These are phyloP conservation scores for Gossypium stocksii DNA, from an alignment of 345 rosid genomes.

Conservation along the genomic window DNA sequence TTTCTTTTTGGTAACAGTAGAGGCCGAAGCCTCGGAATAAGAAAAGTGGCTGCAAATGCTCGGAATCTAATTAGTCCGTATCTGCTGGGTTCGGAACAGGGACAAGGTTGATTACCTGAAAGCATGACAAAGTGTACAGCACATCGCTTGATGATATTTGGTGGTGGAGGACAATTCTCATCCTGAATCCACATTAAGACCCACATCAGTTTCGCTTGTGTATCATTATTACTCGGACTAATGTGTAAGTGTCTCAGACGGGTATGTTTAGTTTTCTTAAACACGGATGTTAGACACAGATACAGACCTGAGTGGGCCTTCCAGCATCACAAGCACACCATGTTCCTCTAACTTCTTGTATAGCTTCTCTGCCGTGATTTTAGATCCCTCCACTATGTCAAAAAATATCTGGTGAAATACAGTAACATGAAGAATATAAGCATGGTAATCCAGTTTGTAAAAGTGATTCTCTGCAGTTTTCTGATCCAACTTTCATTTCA, in stretches of 20 bases:
- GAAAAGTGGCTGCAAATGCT: neutral
- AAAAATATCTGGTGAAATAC: slow-evolving; percentile 42
- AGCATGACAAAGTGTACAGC: slow-evolving; percentile 57
- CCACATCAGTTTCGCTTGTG: neutral
- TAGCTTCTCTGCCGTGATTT: slow-evolving; percentile 27
- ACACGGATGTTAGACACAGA: too few species aligned
- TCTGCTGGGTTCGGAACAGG: neutral
- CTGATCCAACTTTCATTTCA: neutral
- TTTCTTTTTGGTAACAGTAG: neutral
- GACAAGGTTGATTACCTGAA: slow-evolving; percentile 40
- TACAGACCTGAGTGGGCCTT: slow-evolving; percentile 53
- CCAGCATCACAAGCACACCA: slow-evolving; percentile 59
- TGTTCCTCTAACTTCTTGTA: slow-evolving; percentile 62
- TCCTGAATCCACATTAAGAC: slow-evolving; percentile 31
- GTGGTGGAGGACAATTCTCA: slow-evolving; percentile 78
- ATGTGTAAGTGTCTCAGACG: neutral
- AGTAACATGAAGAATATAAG: neutral
- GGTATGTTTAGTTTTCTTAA: too few species aligned
- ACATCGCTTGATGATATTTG: slow-evolving; percentile 77
- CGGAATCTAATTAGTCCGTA: neutral
- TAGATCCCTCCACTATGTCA: slow-evolving; percentile 46
- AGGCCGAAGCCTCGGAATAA: too few species aligned
- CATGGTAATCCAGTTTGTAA: neutral
- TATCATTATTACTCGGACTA: neutral
- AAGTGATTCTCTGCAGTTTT: neutral